Evolutionary conservation across 495 filamentous ascomycete genomes (phyloP).

Genomic region (Baudoinia panamericana): DNA sequence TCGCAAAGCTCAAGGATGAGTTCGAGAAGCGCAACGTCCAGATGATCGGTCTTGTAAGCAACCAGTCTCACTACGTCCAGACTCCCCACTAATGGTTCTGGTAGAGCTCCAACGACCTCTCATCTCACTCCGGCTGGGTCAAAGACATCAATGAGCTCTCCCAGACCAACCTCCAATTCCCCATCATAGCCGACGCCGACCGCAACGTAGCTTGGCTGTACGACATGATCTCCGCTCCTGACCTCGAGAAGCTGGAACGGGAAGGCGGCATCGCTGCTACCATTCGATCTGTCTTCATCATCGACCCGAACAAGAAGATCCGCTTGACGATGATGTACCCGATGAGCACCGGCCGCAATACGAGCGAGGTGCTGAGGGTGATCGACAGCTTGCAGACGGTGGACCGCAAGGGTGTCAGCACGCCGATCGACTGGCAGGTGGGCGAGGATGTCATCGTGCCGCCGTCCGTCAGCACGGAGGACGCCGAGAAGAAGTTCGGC

Average conservation of each 20-base stretch:
- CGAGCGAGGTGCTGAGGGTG: conserved; percentile 51
- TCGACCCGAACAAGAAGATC: conserved; percentile 59
- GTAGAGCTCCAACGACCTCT: conserved; percentile 53
- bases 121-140: conserved; percentile 61
- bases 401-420: conserved; percentile 50
- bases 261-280: conserved; percentile 42
- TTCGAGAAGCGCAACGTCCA: conserved; percentile 88
- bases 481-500: conserved; percentile 55
- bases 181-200: conserved; percentile 56
- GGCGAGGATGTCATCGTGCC: conserved; percentile 60
- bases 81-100: neutral
- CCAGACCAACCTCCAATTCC: conserved; percentile 69
- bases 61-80: neutral
- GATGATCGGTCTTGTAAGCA: conserved; percentile 76
- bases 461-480: conserved; percentile 46
- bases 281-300: conserved; percentile 56
- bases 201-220: conserved; percentile 52
- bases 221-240: conserved; percentile 50
- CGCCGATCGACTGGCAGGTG: conserved; percentile 50
- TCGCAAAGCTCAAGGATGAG: conserved; percentile 91
- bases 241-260: conserved; percentile 40
- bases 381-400: conserved; percentile 52
- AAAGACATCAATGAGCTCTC: conserved; percentile 92
- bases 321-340: conserved; percentile 56
- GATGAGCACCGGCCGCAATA: conserved; percentile 51